These are phyloP conservation scores for Prunus armeniaca DNA, from an alignment of 306 rosid genomes.

Conservation along the genomic window DNA sequence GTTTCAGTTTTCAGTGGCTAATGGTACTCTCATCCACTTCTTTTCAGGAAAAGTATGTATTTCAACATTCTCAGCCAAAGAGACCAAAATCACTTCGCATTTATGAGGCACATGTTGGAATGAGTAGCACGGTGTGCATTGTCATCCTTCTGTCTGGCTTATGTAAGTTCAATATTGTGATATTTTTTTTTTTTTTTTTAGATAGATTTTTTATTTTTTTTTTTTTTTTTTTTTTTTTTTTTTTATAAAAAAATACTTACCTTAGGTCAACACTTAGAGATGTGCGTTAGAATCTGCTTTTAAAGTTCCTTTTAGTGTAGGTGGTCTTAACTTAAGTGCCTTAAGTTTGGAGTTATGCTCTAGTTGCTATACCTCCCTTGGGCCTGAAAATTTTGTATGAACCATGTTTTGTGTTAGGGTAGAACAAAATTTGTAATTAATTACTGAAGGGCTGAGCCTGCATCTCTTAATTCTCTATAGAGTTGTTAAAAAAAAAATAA, in stretches of 20 bases:
- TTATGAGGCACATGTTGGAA: conserved; percentile 92
- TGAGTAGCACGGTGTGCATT: conserved; percentile 91
- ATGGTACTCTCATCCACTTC: conserved; percentile 18
- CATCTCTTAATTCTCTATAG: too few species aligned
- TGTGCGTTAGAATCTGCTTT: background rate
- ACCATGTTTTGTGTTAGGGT: too few species aligned
- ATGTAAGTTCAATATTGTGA: conserved; percentile 21
- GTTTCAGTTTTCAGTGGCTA: conserved; percentile 9
- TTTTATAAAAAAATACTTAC: background rate
- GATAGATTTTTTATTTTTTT: background rate
- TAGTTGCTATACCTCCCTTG: background rate
- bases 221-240: background rate
- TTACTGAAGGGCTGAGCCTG: too few species aligned
- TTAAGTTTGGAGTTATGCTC: background rate
- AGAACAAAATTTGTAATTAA: too few species aligned
- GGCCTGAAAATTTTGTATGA: too few species aligned
- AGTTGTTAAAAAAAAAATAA: too few species aligned
- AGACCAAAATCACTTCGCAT: conserved; percentile 90
- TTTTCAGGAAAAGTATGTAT: conserved; percentile 73
- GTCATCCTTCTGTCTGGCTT: conserved; percentile 24
- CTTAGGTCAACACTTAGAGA: background rate
- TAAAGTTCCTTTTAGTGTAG: background rate
- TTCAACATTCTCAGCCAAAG: conserved; percentile 84
- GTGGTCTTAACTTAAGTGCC: background rate
- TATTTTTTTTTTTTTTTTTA: background rate